Conservation (phyloP, 306 rosid genomes). For the Glycine latifolia region DNA sequence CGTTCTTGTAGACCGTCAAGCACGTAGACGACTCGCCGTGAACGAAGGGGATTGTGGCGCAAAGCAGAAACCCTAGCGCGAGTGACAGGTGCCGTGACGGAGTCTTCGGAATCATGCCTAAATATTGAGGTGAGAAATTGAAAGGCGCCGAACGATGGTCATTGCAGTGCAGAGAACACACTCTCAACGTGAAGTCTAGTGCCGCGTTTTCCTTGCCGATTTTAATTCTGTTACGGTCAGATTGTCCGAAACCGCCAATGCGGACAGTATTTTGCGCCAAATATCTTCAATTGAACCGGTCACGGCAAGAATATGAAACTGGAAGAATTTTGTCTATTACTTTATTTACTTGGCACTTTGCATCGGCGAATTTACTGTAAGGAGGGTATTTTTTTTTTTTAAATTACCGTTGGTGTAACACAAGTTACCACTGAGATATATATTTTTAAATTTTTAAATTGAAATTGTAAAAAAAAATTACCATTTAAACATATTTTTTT, state of each 20-base stretch:
- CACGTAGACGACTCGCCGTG: conserved; percentile 80
- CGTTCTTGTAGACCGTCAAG: conserved; percentile 75
- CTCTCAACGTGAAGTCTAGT: not conserved
- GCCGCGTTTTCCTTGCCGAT: not conserved
- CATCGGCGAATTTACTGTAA: too few species aligned
- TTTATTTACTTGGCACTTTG: too few species aligned
- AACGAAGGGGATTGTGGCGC: conserved; percentile 37
- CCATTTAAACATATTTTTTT: too few species aligned
- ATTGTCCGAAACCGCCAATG: not conserved
- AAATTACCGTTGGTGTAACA: too few species aligned
- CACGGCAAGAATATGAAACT: not conserved
- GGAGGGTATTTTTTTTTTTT: too few species aligned
- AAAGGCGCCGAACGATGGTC: not conserved
- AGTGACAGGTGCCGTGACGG: conserved; percentile 9
- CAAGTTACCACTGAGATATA: too few species aligned
- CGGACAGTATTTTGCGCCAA: too few species aligned
- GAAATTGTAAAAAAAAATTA: too few species aligned
- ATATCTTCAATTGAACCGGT: not conserved
- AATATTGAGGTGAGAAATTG: conserved; percentile 17
- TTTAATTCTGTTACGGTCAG: not conserved
- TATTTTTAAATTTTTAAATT: too few species aligned
- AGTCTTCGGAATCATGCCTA: conserved; percentile 37
- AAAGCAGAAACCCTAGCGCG: conserved; percentile 57
- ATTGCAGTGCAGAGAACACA: not conserved
- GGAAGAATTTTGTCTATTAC: too few species aligned